Evolutionary conservation across 805 yeast species (phyloP).

Genomic region (Sugiyamaella chiloensis): DNA sequence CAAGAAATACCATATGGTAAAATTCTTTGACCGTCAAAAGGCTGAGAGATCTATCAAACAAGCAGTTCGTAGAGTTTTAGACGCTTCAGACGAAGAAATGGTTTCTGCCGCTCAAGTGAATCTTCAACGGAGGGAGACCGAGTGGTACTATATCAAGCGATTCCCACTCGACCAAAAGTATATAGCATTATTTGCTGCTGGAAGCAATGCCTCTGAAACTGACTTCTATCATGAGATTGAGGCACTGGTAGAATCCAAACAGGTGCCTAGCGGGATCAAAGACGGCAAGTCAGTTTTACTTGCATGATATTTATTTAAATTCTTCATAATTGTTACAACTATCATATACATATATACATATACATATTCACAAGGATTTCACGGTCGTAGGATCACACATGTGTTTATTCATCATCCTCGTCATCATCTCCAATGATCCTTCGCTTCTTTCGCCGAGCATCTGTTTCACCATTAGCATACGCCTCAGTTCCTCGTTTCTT

Average conservation of each 20-base stretch:
- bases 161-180: constrained; percentile 81
- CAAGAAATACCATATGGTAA: constrained; percentile 85
- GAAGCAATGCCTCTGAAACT: constrained; percentile 4
- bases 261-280: constrained; percentile 20
- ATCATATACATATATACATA: too few species aligned
- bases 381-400: not conserved
- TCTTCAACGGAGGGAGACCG: constrained; percentile 58
- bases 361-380: not conserved
- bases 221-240: constrained; percentile 14
- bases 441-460: constrained; percentile 23
- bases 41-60: constrained; percentile 67
- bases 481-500: constrained; percentile 30
- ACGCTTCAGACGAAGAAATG: constrained; percentile 26
- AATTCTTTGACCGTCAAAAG: constrained; percentile 87
- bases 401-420: constrained; percentile 6
- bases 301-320: too few species aligned
- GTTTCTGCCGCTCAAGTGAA: constrained; percentile 24
- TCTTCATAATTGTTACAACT: too few species aligned
- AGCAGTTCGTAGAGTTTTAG: constrained; percentile 35
- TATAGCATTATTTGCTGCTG: constrained; percentile 57
- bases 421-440: constrained; percentile 29
- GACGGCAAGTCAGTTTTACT: constrained; percentile 29
- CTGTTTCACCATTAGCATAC: constrained; percentile 17
- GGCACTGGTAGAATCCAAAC: constrained; percentile 19
- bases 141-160: constrained; percentile 68